These are phyloP conservation scores for Phallus indusiatus DNA, from an alignment of 768 basidiomycete species.

Conservation along the genomic window DNA sequence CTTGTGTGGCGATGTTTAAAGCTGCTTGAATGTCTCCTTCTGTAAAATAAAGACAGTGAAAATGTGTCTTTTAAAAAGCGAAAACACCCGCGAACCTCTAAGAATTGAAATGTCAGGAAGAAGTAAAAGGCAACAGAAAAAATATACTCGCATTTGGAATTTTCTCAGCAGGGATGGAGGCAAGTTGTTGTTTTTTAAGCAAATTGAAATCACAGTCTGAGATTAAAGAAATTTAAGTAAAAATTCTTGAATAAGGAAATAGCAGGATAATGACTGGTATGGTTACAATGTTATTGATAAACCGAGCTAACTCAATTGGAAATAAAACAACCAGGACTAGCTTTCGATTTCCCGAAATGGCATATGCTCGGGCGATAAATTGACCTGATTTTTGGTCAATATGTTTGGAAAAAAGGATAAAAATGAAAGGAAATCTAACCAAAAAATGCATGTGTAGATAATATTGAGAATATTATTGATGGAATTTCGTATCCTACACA, in stretches of 20 bases:
- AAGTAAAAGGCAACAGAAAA: neutral
- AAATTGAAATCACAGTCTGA: neutral
- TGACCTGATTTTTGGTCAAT: neutral
- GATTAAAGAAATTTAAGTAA: neutral
- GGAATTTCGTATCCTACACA: neutral
- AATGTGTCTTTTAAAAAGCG: neutral
- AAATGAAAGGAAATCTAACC: neutral
- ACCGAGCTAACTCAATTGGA: neutral
- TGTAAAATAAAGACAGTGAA: neutral
- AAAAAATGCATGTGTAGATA: neutral
- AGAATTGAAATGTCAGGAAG: neutral
- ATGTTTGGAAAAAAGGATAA: neutral
- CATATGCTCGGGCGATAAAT: neutral
- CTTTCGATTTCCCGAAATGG: neutral
- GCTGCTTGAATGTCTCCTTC: neutral
- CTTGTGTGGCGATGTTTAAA: neutral
- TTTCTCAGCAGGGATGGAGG: neutral
- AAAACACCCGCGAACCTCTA: neutral
- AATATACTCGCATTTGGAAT: neutral
- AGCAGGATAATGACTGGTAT: neutral
- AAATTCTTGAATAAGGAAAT: neutral
- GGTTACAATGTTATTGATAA: neutral
- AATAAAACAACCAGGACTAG: neutral
- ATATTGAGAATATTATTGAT: neutral
- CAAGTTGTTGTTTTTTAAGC: neutral